Evolutionary conservation across 805 yeast species (phyloP), one percentile per base, ranked within the genome.

Genomic region (Lachancea lanzarotensis): DNA sequence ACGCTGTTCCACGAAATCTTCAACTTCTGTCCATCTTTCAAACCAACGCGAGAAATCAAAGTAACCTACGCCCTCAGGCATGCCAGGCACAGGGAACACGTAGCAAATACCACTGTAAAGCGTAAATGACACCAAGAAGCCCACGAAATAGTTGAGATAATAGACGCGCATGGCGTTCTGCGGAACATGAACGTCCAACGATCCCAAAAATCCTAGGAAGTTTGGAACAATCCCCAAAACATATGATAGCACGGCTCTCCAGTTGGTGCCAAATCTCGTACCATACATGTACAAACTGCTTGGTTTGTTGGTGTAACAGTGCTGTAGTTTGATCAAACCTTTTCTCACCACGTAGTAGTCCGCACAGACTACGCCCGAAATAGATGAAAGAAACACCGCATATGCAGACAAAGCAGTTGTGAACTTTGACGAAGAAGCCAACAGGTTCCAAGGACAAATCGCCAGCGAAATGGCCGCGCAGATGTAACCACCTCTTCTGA

Each of bases 401-500:
- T 84, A 86, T 0, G 93, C 90, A 31, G 84, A 75, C 41, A 86
- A 67, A 54, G 84, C 85, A 12, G 84, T 78, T 17, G 89, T 79
- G 68, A 85, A 86, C 63, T 73, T 78, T 40, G 76, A 75, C 1
- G 88, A 79, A 18, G 81, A 71, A 4, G 80, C 66, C 57, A 78
- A 68, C 60, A 82, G 72, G 53, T 84, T 74, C 95, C 95, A 86
- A 26, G 95, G 95, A 56, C 88, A 81, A 50, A 83, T 79, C 44
- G 78, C 74, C 48, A 79, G 69, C 1, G 85, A 87, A 45, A 85
- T 63, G 3, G 70, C 65, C 1, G 89, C 87, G 67, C 90, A 82
- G 38, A 87, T 63, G 57, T 82, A 56, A 3, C 67, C 81, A 54
- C 84, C 85, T 54, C 86, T 71, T 57, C 78, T 69, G 44, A 78